Base-by-base conservation (phyloP, 2,329 filamentous ascomycete genomes). In the Pyrenophora teres region DNA sequence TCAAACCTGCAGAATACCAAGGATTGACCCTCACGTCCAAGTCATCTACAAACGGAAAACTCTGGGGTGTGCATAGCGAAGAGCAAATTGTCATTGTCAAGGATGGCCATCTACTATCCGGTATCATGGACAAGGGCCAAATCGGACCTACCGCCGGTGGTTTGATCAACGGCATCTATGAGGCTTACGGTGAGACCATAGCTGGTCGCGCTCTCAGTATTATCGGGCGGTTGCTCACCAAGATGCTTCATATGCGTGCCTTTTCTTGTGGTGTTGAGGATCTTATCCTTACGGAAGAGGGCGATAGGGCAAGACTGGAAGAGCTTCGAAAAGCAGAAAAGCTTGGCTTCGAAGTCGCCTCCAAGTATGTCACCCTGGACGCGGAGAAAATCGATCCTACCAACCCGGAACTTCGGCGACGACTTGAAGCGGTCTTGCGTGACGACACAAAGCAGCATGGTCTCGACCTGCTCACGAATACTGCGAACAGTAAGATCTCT, bases 211-310 rank as follows among this genome's bases (percentile, higher is more conserved):
- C 96, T 8, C 83, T 99, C 46, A 95, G 92, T 78, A 88, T 93
- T 62, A 81, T 99, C 48, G 94, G 94, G 46, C 86, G 94, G 50
- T 81, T 99, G 21, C 77, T 99, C 57, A 99, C 94, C 0, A 88
- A 92, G 66, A 88, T 92, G 59, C 81, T 97, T 54, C 90, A 94
- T 69, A 96, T 97, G 87, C 84, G 92, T 44, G 94, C 93, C 1
- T 97, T 97, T 73, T 94, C 90, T 59, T 99, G 94, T 73, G 95
- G 95, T 71, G 96, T 99, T 75, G 93, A 99, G 67, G 95, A 99
- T 79, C 80, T 99, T 52, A 85, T 89, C 51, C 83, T 99, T 44
- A 97, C 93, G 0, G 79, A 83, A 1, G 79, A 89, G 56, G 93
- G 94, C 46, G 92, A 99, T 69, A 77, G 78, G 48, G 79, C 81